phyloP scores from a whole-genome alignment of 2,329 filamentous ascomycete species.

The Cercospora beticola region DNA sequence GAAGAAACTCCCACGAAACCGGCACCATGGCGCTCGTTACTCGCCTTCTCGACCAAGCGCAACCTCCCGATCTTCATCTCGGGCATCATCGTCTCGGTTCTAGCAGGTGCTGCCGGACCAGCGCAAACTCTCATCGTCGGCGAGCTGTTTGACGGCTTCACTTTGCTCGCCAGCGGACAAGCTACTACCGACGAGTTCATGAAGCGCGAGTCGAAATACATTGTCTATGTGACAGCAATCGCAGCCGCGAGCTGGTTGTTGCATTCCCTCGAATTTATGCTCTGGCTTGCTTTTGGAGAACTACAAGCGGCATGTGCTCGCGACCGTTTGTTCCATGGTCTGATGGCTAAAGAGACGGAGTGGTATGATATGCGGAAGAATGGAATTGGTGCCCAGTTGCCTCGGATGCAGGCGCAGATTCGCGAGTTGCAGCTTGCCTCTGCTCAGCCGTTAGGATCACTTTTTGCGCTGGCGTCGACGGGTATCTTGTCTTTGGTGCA shows the following conservation, averaged over 20 bases:
- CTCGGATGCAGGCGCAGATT: constrained; percentile 74
- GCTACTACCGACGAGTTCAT: constrained; percentile 55
- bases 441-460: constrained; percentile 74
- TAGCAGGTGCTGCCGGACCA: constrained; percentile 64
- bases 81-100: constrained; percentile 57
- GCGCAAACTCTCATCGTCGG: constrained; percentile 70
- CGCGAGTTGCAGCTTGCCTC: constrained; percentile 77
- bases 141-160: constrained; percentile 69
- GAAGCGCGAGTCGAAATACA: constrained; percentile 58
- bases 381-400: constrained; percentile 70
- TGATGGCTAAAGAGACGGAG: constrained; percentile 70
- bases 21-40: constrained; percentile 58
- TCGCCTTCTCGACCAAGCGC: constrained; percentile 66
- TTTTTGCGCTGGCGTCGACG: constrained; percentile 64
- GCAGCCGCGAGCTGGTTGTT: constrained; percentile 66
- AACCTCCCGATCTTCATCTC: constrained; percentile 58
- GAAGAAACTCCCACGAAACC: constrained; percentile 19
- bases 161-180: constrained; percentile 60
- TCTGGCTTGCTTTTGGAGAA: constrained; percentile 80
- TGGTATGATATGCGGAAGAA: constrained; percentile 79
- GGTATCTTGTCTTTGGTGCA: constrained; percentile 65
- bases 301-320: constrained; percentile 69
- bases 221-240: constrained; percentile 62
- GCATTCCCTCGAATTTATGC: constrained; percentile 64
- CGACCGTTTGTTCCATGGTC: constrained; percentile 61